phyloP scores from a whole-genome alignment of 1,139 yeast species.

The Scheffersomyces segobiensis region DNA sequence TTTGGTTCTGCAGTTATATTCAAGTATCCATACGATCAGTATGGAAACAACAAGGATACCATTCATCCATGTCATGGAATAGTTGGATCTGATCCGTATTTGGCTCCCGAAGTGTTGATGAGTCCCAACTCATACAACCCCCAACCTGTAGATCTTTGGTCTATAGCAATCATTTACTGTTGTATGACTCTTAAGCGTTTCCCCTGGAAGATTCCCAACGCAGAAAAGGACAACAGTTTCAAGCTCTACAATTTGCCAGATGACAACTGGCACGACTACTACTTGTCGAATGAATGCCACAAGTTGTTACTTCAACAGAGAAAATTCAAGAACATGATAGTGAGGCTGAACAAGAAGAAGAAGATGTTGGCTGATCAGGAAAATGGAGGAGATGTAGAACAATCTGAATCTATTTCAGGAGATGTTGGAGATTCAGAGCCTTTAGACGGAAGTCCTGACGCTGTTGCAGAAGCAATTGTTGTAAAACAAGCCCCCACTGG shows the following conservation, averaged over 20 bases:
- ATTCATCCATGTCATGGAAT: slow-evolving; percentile 86
- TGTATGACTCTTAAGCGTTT: slow-evolving; percentile 93
- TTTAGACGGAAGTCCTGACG: slow-evolving; percentile 3
- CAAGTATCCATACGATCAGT: slow-evolving; percentile 80
- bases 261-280: slow-evolving; percentile 53
- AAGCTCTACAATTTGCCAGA: slow-evolving; percentile 58
- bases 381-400: slow-evolving; percentile 5
- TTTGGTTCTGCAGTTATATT: slow-evolving; percentile 96
- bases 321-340: slow-evolving; percentile 43
- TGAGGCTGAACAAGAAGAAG: slow-evolving; percentile 45
- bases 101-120: slow-evolving; percentile 92
- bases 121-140: slow-evolving; percentile 78
- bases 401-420: slow-evolving; percentile 9
- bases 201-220: slow-evolving; percentile 95
- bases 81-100: slow-evolving; percentile 96
- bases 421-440: slow-evolving; percentile 4
- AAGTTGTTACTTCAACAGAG: slow-evolving; percentile 47
- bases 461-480: slow-evolving; percentile 1
- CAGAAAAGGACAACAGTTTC: slow-evolving; percentile 80
- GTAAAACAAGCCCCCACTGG: slow-evolving; percentile 7
- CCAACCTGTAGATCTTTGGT: slow-evolving; percentile 93
- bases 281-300: slow-evolving; percentile 52
- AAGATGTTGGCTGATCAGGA: slow-evolving; percentile 19
- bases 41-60: slow-evolving; percentile 47
- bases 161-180: slow-evolving; percentile 90